Percentiles rank a stretch among this genome's conserved stretches.
These are phyloP conservation scores for Alternaria rosae DNA, from an alignment of 2,329 filamentous ascomycete genomes.

Conservation along the genomic window DNA sequence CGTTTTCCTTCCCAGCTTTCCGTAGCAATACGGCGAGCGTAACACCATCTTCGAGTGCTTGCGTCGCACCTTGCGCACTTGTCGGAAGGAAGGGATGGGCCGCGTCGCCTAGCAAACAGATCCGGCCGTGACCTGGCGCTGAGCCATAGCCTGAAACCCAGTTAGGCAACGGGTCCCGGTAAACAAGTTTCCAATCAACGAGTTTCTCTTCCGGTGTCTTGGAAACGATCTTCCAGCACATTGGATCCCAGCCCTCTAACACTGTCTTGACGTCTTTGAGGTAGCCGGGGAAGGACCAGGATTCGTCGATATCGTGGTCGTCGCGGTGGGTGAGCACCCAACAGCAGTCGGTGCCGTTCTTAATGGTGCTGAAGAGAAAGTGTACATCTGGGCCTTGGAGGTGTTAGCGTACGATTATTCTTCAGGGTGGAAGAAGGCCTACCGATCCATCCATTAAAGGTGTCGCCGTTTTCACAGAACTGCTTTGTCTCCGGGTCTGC, in stretches of 20 bases:
- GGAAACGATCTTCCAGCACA: slow-evolving; percentile 45
- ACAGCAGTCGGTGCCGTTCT: slow-evolving; percentile 47
- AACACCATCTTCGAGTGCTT: slow-evolving; percentile 61
- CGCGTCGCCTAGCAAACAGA: slow-evolving; percentile 62
- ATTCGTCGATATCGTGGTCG: slow-evolving; percentile 47
- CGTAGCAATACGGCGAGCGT: slow-evolving; percentile 37
- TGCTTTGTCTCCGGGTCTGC: slow-evolving; percentile 48
- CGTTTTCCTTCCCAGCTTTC: slow-evolving; percentile 40
- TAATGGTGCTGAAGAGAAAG: slow-evolving; percentile 50
- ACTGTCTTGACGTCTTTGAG: slow-evolving; percentile 44
- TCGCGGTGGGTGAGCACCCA: slow-evolving; percentile 49
- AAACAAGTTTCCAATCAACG: slow-evolving; percentile 64
- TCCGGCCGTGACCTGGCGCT: slow-evolving; percentile 48
- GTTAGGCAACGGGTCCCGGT: slow-evolving; percentile 60
- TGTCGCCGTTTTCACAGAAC: slow-evolving; percentile 49
- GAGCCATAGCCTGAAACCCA: slow-evolving; percentile 60
- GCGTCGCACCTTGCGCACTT: slow-evolving; percentile 61
- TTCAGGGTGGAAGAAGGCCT: background rate
- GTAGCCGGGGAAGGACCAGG: slow-evolving; percentile 47
- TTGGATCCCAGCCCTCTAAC: slow-evolving; percentile 44
- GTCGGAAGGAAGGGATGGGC: slow-evolving; percentile 64
- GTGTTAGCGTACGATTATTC: background rate
- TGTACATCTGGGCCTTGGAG: slow-evolving; percentile 46
- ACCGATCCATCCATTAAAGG: slow-evolving; percentile 51
- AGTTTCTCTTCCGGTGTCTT: slow-evolving; percentile 48